Base-by-base conservation (phyloP, 305 asterid genomes). In the Ilex paraguariensis region DNA sequence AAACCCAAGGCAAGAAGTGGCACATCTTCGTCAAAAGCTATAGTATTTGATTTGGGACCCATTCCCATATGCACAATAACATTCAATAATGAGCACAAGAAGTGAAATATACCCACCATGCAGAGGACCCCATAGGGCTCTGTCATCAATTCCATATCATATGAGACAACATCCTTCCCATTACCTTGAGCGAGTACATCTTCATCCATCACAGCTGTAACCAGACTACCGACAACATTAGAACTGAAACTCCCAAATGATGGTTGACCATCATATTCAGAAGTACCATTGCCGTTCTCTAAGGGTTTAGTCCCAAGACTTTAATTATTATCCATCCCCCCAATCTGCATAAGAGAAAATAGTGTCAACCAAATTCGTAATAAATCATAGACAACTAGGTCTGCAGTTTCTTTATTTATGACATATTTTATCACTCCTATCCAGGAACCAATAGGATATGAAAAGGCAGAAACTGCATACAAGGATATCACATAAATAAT, bases 41-140 rank as follows among this genome's bases (percentile, higher is more conserved):
- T 75, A 67, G 94, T 84, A 77, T 93, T 93, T 64, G 95, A 83
- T 76, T 90, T 82, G 62, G 87, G 86, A 63, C 94, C 92, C 83
- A 87, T 73, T 59, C 87, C 94, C 56, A 78, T 58, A 64, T 90
- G 86, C 79, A 87, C 97, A 49, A 80, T 95, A 70, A 84, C 91
- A 71, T 84, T 90, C 73, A 93, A 77, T 85, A 87, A 82, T 59
- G 96, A 87, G 73, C 98, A 93, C 56, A 93, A 83, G 75, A 87
- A 90, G 80, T 90, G 94, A 79, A 93, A 93, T 77, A 87, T 93
- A 71, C 90, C 97, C 57, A 93, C 95, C 97, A 93, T 85, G 84
- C 98, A 90, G 60, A 95, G 95, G 53, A 93, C 87, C 13, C 98
- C 98, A 72, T 90, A 90, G 28, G 97, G 98, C 69, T 90, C 96